Percentiles rank a stretch among this genome's conserved stretches.
Evolutionary conservation across 2,329 filamentous ascomycete genomes (phyloP).

Genomic region (Aspergillus sp.): DNA sequence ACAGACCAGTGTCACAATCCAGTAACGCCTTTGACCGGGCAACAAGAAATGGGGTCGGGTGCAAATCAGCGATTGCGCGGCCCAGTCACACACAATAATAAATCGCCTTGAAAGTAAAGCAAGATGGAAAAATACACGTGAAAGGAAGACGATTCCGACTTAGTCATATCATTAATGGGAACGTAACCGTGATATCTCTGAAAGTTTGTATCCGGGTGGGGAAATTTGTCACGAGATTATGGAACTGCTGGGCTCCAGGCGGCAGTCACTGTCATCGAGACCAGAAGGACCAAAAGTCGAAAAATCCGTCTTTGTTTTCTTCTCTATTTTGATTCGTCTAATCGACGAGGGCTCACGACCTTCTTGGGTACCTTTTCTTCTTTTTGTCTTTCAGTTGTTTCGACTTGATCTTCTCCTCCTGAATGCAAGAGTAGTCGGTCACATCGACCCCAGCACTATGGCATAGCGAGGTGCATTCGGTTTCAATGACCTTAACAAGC

Average conservation of each 20-base stretch:
- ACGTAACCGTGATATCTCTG: constrained; percentile 9
- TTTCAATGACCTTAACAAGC: constrained; percentile 41
- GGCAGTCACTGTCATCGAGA: background rate
- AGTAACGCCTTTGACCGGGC: background rate
- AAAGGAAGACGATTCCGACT: background rate
- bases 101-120: background rate
- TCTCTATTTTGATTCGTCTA: background rate
- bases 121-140: background rate
- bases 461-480: constrained; percentile 41
- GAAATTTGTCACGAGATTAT: background rate
- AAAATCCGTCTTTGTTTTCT: background rate
- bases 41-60: background rate
- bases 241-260: constrained; percentile 7
- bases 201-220: background rate
- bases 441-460: constrained; percentile 38
- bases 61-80: background rate
- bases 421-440: constrained; percentile 29
- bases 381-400: constrained; percentile 24
- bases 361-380: constrained; percentile 25
- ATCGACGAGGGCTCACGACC: constrained; percentile 7
- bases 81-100: background rate
- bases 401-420: constrained; percentile 25
- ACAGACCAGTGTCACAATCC: background rate
- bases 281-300: background rate
- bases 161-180: constrained; percentile 5